Conservation (phyloP, 1,284 basidiomycete genomes). For the Apiotrichum gamsii region DNA sequence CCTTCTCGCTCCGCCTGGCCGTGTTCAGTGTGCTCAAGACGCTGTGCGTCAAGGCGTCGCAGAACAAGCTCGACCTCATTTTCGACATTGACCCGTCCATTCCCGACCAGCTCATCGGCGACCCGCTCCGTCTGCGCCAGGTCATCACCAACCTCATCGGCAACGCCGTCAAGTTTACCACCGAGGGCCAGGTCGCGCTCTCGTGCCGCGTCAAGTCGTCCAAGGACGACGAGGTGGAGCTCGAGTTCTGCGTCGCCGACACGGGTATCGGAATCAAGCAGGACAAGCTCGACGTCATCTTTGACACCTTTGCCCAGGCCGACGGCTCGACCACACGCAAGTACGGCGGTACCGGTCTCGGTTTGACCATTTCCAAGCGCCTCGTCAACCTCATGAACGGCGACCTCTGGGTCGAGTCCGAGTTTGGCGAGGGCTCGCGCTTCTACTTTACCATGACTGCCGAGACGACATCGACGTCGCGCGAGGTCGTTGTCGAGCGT, state of each 20-base stretch:
- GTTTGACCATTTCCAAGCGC: slow-evolving; percentile 90
- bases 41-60: slow-evolving; percentile 92
- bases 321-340: slow-evolving; percentile 93
- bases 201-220: slow-evolving; percentile 65
- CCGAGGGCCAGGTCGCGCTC: slow-evolving; percentile 83
- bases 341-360: slow-evolving; percentile 95
- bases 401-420: slow-evolving; percentile 96
- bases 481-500: slow-evolving; percentile 66
- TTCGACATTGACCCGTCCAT: slow-evolving; percentile 95
- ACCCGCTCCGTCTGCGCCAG: slow-evolving; percentile 85
- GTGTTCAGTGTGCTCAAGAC: slow-evolving; percentile 98
- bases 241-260: slow-evolving; percentile 96
- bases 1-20: slow-evolving; percentile 93
- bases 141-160: slow-evolving; percentile 73
- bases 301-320: slow-evolving; percentile 98
- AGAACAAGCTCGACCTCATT: slow-evolving; percentile 93
- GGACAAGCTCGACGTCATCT: slow-evolving; percentile 97
- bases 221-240: slow-evolving; percentile 70
- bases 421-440: slow-evolving; percentile 83
- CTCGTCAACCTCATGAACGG: slow-evolving; percentile 97
- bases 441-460: slow-evolving; percentile 91
- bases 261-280: slow-evolving; percentile 99
- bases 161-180: slow-evolving; percentile 95
- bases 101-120: slow-evolving; percentile 94
- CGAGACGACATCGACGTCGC: slow-evolving; percentile 48